A percentile compares a stretch with the other conserved stretches of the same genome.
These are phyloP conservation scores for Lepidium sativum DNA, from an alignment of 345 rosid species.

Conservation along the genomic window DNA sequence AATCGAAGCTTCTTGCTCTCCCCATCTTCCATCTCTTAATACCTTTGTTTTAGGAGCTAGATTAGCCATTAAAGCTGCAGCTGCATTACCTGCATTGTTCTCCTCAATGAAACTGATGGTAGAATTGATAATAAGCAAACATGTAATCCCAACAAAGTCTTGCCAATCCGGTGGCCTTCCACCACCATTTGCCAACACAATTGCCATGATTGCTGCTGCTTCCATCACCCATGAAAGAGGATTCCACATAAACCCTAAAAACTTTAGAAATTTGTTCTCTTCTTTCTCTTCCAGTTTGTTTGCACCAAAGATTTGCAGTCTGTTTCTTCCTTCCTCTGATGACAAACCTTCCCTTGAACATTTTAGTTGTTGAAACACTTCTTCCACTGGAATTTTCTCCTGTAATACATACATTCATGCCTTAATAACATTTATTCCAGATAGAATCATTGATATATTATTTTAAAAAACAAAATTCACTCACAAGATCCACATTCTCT, in stretches of 20 bases:
- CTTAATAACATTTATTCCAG: neutral
- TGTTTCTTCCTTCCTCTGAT: slow-evolving; percentile 63
- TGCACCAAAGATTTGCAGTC: slow-evolving; percentile 66
- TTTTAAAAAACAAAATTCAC: neutral
- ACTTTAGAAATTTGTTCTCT: slow-evolving; percentile 70
- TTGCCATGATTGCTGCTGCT: slow-evolving; percentile 88
- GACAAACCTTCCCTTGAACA: slow-evolving; percentile 68
- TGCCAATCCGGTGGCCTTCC: slow-evolving; percentile 94
- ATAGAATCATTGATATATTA: neutral
- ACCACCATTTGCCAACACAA: slow-evolving; percentile 84
- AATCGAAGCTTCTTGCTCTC: slow-evolving; percentile 70
- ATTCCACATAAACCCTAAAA: slow-evolving; percentile 95
- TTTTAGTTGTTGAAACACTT: slow-evolving; percentile 73
- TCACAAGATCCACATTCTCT: slow-evolving; percentile 27
- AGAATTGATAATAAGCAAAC: slow-evolving; percentile 71
- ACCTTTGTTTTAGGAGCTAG: slow-evolving; percentile 92
- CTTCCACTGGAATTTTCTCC: slow-evolving; percentile 73
- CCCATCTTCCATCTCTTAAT: slow-evolving; percentile 71
- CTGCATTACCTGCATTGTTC: slow-evolving; percentile 93
- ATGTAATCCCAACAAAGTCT: slow-evolving; percentile 72
- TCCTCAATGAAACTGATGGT: slow-evolving; percentile 94
- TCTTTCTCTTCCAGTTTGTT: slow-evolving; percentile 86
- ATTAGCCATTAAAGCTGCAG: slow-evolving; percentile 93
- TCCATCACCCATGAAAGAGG: slow-evolving; percentile 99
- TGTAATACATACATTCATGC: slow-evolving; percentile 8